These are phyloP conservation scores for Anthracocystis panici-leucophaei DNA, from an alignment of 1,284 basidiomycete genomes.

Conservation along the genomic window DNA sequence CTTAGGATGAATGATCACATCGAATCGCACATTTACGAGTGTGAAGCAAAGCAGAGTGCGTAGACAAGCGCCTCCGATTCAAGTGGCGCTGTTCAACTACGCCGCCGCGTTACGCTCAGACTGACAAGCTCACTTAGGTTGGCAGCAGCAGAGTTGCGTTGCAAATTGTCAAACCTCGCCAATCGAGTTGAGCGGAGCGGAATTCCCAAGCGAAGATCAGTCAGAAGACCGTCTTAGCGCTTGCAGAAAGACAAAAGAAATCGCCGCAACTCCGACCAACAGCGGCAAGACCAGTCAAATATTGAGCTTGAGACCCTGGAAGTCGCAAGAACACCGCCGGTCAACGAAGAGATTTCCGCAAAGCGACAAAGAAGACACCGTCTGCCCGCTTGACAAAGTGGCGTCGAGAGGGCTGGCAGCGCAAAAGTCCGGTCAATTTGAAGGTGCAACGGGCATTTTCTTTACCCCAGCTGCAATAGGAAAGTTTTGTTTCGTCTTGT, in stretches of 20 bases:
- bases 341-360: no score
- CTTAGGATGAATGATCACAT: no score
- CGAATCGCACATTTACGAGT: no score
- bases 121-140: no score
- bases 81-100: no score
- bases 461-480: background rate
- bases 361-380: no score
- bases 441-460: background rate
- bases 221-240: background rate
- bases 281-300: background rate
- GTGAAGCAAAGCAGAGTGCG: no score
- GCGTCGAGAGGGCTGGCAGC: background rate
- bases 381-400: background rate
- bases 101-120: no score
- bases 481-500: background rate
- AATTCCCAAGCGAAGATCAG: constrained; percentile 1
- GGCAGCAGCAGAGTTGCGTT: background rate
- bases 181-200: background rate
- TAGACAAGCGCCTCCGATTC: no score
- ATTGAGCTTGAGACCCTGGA: background rate
- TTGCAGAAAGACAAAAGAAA: constrained; percentile 5
- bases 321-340: background rate
- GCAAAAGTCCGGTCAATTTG: no score
- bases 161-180: background rate
- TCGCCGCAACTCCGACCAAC: constrained; percentile 29